phyloP scores from a whole-genome alignment of 345 rosid genomes.

The Melaleuca alternifolia region DNA sequence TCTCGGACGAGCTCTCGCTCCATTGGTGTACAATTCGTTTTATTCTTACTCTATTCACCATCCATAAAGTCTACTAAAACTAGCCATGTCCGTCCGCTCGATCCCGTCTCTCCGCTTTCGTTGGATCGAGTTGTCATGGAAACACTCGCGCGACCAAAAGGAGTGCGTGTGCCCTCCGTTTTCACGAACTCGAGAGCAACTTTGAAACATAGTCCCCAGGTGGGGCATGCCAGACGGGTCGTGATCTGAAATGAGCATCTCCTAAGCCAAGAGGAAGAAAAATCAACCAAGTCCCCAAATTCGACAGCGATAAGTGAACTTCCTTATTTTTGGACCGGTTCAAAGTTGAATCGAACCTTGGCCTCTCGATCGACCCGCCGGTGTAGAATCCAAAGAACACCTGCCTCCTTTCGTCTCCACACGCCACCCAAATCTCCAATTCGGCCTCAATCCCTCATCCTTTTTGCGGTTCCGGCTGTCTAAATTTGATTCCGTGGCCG shows the following conservation, averaged over 20 bases:
- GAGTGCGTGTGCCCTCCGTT: background rate
- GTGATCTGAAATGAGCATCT: background rate
- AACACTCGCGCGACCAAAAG: too few relatives aligned
- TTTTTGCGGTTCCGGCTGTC: background rate
- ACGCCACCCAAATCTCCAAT: background rate
- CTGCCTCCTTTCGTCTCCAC: background rate
- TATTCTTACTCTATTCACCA: too few relatives aligned
- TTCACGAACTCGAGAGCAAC: background rate
- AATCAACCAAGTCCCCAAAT: background rate
- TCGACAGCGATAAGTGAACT: background rate
- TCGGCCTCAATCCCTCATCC: background rate
- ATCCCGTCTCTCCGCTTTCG: too few relatives aligned
- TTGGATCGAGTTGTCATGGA: too few relatives aligned
- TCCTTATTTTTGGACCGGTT: too few relatives aligned
- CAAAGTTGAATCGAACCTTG: background rate
- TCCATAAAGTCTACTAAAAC: too few relatives aligned
- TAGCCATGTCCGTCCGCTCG: too few relatives aligned
- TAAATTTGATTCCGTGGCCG: background rate
- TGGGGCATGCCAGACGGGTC: background rate
- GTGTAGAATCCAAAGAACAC: background rate
- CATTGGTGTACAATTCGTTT: too few relatives aligned
- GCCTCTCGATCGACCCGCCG: fast-evolving
- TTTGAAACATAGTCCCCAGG: background rate
- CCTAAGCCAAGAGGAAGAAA: background rate
- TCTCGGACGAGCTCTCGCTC: too few relatives aligned